These are phyloP conservation scores for Triglochin maritima DNA, from an alignment of 106 monocot species.

Conservation along the genomic window DNA sequence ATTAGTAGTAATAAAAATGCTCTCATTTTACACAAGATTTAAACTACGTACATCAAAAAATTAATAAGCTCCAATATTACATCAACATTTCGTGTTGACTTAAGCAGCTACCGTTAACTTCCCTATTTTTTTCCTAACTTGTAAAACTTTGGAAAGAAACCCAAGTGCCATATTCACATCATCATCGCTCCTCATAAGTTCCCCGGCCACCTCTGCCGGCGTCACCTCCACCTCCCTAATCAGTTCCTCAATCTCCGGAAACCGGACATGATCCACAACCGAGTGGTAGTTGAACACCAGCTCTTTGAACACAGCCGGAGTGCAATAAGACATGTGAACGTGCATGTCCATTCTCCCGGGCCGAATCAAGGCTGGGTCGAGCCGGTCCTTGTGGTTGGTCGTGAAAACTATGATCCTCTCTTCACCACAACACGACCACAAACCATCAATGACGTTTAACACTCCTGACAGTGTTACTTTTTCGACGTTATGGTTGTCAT, in stretches of 20 bases:
- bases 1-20: no score
- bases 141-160: not conserved
- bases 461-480: constrained; percentile 75
- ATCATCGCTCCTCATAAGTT: constrained; percentile 53
- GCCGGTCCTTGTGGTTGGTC: constrained; percentile 52
- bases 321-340: constrained; percentile 39
- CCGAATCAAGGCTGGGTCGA: constrained; percentile 57
- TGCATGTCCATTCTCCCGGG: constrained; percentile 68
- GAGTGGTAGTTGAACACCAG: constrained; percentile 13
- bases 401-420: constrained; percentile 81
- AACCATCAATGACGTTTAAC: constrained; percentile 78
- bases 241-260: constrained; percentile 32
- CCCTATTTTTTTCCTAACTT: constrained; percentile 30
- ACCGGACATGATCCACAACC: constrained; percentile 3
- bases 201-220: constrained; percentile 75
- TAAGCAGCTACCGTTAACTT: constrained; percentile 27
- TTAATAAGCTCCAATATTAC: not conserved
- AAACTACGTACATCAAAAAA: no score
- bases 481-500: constrained; percentile 1
- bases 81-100: constrained; percentile 12
- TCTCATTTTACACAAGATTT: no score
- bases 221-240: constrained; percentile 51
- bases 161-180: constrained; percentile 34
- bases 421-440: constrained; percentile 91
- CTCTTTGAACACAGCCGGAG: constrained; percentile 41